Percentiles rank a stretch among this genome's conserved stretches.
phyloP scores from a whole-genome alignment of 2,329 filamentous ascomycete species.

The Arthrobotrys megalospora region DNA sequence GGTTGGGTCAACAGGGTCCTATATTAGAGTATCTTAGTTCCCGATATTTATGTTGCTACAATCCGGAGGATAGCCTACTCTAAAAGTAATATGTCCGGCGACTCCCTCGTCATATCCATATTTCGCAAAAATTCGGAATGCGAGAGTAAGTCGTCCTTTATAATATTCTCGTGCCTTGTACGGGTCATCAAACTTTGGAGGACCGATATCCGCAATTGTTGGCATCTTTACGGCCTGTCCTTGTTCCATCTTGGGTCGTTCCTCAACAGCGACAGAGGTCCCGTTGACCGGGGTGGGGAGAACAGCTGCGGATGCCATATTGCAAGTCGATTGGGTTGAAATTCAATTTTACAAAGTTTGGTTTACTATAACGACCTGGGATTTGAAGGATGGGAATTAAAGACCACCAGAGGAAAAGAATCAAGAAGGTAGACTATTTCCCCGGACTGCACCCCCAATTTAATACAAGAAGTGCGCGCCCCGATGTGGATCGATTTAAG shows the following conservation, averaged over 20 bases:
- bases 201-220: slow-evolving; percentile 36
- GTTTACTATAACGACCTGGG: background rate
- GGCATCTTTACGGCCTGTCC: slow-evolving; percentile 55
- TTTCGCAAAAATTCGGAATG: slow-evolving; percentile 75
- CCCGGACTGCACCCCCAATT: slow-evolving; percentile 1
- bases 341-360: background rate
- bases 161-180: slow-evolving; percentile 69
- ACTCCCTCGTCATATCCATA: slow-evolving; percentile 75
- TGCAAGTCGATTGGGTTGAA: background rate
- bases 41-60: slow-evolving; percentile 74
- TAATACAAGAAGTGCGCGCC: background rate
- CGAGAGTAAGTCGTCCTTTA: slow-evolving; percentile 72
- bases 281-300: slow-evolving; percentile 14
- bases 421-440: slow-evolving; percentile 3
- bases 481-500: slow-evolving; percentile 32
- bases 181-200: slow-evolving; percentile 52
- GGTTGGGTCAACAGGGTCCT: slow-evolving; percentile 73
- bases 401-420: background rate
- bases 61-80: slow-evolving; percentile 66
- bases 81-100: slow-evolving; percentile 66
- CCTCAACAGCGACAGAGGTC: slow-evolving; percentile 22
- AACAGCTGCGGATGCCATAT: slow-evolving; percentile 33
- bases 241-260: slow-evolving; percentile 49
- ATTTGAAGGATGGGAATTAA: background rate
- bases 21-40: background rate